A percentile compares a stretch with the other conserved stretches of the same genome.
These are phyloP conservation scores for Ustilago cynodontis DNA, from an alignment of 1,284 basidiomycete genomes.

Conservation along the genomic window DNA sequence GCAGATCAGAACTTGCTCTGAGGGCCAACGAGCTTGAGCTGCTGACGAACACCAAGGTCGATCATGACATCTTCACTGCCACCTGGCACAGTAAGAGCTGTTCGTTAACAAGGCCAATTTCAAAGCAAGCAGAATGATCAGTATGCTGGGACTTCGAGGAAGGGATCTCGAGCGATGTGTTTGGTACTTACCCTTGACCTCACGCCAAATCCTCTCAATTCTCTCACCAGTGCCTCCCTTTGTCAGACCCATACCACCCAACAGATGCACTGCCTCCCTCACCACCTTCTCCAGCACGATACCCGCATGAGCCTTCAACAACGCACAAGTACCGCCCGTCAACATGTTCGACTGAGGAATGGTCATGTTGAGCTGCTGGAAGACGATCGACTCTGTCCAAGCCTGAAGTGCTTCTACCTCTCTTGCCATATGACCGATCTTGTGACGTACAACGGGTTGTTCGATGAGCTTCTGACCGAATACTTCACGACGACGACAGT, in stretches of 20 bases:
- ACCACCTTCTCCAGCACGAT: constrained; percentile 58
- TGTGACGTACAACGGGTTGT: constrained; percentile 63
- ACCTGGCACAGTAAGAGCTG: constrained; percentile 52
- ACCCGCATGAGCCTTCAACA: constrained; percentile 64
- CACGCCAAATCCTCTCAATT: constrained; percentile 60
- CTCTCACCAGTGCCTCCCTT: constrained; percentile 60
- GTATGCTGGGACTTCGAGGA: too few relatives aligned
- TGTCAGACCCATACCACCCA: constrained; percentile 63
- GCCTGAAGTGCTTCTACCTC: constrained; percentile 62
- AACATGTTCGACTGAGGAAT: constrained; percentile 49
- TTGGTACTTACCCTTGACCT: constrained; percentile 47
- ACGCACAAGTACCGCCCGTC: constrained; percentile 56
- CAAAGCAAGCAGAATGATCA: constrained; percentile 1
- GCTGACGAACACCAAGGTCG: constrained; percentile 60
- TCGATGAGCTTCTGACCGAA: constrained; percentile 62
- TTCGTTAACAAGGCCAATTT: not conserved
- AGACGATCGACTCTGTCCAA: constrained; percentile 56
- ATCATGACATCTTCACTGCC: constrained; percentile 61
- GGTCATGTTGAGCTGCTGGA: constrained; percentile 52
- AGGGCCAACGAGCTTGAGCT: constrained; percentile 55
- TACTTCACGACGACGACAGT: constrained; percentile 52
- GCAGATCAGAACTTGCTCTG: constrained; percentile 38
- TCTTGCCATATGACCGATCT: constrained; percentile 63
- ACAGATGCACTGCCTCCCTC: constrained; percentile 51
- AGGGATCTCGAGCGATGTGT: not conserved